Evolutionary conservation across 148 eudicot genomes (phyloP).

Genomic region (Arbutus unedo): DNA sequence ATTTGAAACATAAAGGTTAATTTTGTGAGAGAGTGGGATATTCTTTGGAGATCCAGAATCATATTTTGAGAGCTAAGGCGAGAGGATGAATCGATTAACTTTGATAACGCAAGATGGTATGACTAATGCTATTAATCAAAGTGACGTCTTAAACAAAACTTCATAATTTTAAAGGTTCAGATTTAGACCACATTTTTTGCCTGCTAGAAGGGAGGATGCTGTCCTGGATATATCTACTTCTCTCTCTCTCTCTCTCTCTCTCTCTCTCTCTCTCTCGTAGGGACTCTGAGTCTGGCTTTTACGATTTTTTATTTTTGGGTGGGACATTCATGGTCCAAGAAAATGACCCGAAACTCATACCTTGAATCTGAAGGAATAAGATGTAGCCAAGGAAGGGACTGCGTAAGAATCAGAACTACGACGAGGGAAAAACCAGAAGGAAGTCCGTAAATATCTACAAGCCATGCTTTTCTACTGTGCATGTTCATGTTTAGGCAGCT

Average conservation of each 20-base stretch:
- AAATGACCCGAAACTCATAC: neutral
- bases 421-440: too few species aligned
- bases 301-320: neutral
- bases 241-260: neutral
- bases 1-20: too few species aligned
- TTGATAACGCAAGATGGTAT: neutral
- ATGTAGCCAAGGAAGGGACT: neutral
- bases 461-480: too few species aligned
- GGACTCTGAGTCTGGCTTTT: neutral
- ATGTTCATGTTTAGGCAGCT: too few species aligned
- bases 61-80: neutral
- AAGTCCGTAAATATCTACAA: too few species aligned
- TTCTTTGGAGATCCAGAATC: neutral
- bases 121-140: neutral
- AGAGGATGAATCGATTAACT: neutral
- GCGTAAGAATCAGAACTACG: neutral
- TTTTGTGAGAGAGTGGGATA: neutral
- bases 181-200: neutral
- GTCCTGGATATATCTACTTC: neutral
- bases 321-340: neutral
- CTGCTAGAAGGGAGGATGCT: neutral
- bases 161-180: neutral
- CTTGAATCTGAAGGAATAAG: slow-evolving; percentile 8
- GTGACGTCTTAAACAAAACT: neutral
- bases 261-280: neutral